These are phyloP conservation scores for Talaromyces sp. DNA, from an alignment of 2,329 filamentous ascomycete genomes.

Conservation along the genomic window DNA sequence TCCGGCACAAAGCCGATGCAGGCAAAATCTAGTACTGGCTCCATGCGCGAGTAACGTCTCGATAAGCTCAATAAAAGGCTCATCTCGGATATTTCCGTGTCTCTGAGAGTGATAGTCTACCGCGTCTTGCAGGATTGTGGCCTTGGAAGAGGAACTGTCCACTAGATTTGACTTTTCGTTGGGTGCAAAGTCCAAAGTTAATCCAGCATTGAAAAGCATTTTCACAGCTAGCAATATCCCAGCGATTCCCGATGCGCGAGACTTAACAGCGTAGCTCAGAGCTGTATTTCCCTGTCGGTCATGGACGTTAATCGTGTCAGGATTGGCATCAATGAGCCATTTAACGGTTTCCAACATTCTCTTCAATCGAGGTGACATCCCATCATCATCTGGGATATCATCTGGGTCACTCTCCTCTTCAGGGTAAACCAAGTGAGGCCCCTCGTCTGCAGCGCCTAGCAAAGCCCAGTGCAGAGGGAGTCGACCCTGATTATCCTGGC, in stretches of 20 bases:
- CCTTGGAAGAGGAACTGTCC: no score
- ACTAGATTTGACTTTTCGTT: no score
- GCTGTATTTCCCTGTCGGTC: neutral
- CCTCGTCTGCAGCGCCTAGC: neutral
- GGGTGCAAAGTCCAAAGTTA: neutral
- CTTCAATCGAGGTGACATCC: no score
- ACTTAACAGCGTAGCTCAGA: neutral
- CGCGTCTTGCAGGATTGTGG: neutral
- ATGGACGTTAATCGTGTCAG: neutral
- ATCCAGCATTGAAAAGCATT: neutral
- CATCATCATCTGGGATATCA: neutral
- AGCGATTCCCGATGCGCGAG: neutral
- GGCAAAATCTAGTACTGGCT: neutral
- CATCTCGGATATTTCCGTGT: neutral
- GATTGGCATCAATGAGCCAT: slow-evolving; percentile 2
- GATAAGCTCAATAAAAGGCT: neutral
- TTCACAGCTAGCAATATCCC: neutral
- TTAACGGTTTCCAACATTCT: neutral
- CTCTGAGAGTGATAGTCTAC: neutral
- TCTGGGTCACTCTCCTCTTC: neutral
- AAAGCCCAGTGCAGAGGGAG: slow-evolving; percentile 1
- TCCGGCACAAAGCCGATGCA: neutral
- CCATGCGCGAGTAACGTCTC: neutral
- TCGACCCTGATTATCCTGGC: neutral
- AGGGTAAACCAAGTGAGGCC: no score